These are phyloP conservation scores for Candida ovalis DNA, from an alignment of 805 yeast species.

Conservation along the genomic window DNA sequence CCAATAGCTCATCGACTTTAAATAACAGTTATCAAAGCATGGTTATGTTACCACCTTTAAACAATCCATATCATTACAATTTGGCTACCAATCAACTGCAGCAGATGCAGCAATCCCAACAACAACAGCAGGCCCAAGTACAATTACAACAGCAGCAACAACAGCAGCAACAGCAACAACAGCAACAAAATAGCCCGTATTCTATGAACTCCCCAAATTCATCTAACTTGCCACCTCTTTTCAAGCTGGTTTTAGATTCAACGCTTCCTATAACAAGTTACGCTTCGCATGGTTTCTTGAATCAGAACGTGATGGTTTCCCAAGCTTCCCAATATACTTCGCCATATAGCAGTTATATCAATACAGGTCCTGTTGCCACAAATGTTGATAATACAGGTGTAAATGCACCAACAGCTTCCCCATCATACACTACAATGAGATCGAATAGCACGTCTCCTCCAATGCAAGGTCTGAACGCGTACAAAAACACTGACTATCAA, in stretches of 20 bases:
- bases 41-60: conserved; percentile 19
- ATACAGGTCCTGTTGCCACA: neutral
- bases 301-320: neutral
- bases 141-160: conserved; percentile 4
- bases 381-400: neutral
- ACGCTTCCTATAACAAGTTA: conserved; percentile 21
- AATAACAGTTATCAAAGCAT: conserved; percentile 3
- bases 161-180: conserved; percentile 6
- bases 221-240: conserved; percentile 21
- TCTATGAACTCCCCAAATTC: conserved; percentile 2
- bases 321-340: neutral
- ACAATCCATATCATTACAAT: conserved; percentile 11
- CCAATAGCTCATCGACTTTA: neutral
- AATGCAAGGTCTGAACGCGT: conserved; percentile 4
- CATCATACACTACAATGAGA: conserved; percentile 6
- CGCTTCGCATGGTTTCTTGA: conserved; percentile 2
- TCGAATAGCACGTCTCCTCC: conserved; percentile 5
- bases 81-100: conserved; percentile 2
- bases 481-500: conserved; percentile 6
- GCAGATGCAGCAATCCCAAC: conserved; percentile 1
- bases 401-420: conserved; percentile 1
- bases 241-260: conserved; percentile 25
- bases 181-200: conserved; percentile 7
- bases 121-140: conserved; percentile 1
- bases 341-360: neutral